Percentiles rank a stretch among this genome's conserved stretches.
Evolutionary conservation across 768 basidiomycete genomes (phyloP).

Genomic region (Cubamyces sp.): DNA sequence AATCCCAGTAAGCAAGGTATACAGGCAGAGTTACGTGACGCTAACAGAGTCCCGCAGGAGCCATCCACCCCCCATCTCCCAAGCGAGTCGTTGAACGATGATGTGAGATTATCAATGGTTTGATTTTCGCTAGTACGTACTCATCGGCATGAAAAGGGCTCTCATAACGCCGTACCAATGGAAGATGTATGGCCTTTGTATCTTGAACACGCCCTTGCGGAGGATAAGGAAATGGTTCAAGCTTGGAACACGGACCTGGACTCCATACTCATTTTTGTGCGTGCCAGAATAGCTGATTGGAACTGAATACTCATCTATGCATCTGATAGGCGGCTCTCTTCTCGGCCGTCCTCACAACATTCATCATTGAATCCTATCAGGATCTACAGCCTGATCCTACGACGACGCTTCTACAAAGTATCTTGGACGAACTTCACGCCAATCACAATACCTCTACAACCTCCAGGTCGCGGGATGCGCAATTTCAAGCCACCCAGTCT

Average conservation of each 20-base stretch:
- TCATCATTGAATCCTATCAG: slow-evolving; percentile 32
- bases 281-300: background rate
- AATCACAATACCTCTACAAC: background rate
- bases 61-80: too few relatives aligned
- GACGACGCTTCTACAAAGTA: slow-evolving; percentile 8
- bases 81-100: too few relatives aligned
- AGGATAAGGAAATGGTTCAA: slow-evolving; percentile 5
- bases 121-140: too few relatives aligned
- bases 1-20: too few relatives aligned
- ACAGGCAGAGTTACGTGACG: too few relatives aligned
- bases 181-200: slow-evolving; percentile 3
- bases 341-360: slow-evolving; percentile 36
- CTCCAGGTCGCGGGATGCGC: background rate
- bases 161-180: background rate
- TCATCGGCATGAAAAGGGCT: too few relatives aligned
- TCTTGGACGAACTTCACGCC: background rate
- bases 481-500: slow-evolving; percentile 31
- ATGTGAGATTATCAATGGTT: too few relatives aligned
- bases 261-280: slow-evolving; percentile 7
- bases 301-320: background rate
- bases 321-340: slow-evolving; percentile 35
- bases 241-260: slow-evolving; percentile 6
- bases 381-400: slow-evolving; percentile 27
- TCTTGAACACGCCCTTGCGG: background rate
- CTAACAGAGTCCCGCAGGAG: too few relatives aligned